phyloP scores from a whole-genome alignment of 768 basidiomycete genomes.

The Crepidotus variabilis region DNA sequence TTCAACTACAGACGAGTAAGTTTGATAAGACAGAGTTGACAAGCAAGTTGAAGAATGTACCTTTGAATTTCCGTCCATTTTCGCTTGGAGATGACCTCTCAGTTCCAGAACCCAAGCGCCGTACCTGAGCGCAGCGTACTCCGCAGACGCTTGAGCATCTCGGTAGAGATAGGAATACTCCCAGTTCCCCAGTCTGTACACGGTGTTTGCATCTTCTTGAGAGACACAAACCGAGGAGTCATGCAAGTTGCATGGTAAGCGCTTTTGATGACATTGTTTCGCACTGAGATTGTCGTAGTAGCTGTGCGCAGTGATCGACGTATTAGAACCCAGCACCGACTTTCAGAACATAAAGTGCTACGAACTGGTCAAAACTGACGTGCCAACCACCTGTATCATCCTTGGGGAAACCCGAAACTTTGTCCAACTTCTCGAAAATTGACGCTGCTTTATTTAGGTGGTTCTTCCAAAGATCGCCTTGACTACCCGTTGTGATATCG shows the following conservation, averaged over 20 bases:
- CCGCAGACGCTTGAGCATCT: constrained; percentile 38
- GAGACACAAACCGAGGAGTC: constrained; percentile 40
- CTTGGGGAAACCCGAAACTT: constrained; percentile 35
- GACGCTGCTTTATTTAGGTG: constrained; percentile 34
- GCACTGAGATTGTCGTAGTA: constrained; percentile 52
- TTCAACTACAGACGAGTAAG: constrained; percentile 21
- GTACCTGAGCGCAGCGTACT: constrained; percentile 40
- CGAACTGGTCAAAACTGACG: constrained; percentile 46
- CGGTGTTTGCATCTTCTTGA: constrained; percentile 41
- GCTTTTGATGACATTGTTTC: constrained; percentile 45
- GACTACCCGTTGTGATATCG: constrained; percentile 33
- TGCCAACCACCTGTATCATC: constrained; percentile 46
- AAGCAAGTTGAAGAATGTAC: constrained; percentile 14
- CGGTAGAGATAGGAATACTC: constrained; percentile 54
- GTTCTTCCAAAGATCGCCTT: constrained; percentile 34
- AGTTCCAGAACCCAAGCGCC: constrained; percentile 47
- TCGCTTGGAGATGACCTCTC: constrained; percentile 33
- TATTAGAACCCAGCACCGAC: too few species aligned
- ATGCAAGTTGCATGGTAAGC: constrained; percentile 41
- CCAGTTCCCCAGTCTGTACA: constrained; percentile 57
- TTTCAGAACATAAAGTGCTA: neutral
- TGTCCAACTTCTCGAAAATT: constrained; percentile 40
- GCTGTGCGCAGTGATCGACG: constrained; percentile 18
- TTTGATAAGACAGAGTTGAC: neutral
- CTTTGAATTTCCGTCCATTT: constrained; percentile 31